A percentile compares a stretch with the other conserved stretches of the same genome.
Conservation (phyloP, 768 basidiomycete species). For the Hemileccinum impolitum region DNA sequence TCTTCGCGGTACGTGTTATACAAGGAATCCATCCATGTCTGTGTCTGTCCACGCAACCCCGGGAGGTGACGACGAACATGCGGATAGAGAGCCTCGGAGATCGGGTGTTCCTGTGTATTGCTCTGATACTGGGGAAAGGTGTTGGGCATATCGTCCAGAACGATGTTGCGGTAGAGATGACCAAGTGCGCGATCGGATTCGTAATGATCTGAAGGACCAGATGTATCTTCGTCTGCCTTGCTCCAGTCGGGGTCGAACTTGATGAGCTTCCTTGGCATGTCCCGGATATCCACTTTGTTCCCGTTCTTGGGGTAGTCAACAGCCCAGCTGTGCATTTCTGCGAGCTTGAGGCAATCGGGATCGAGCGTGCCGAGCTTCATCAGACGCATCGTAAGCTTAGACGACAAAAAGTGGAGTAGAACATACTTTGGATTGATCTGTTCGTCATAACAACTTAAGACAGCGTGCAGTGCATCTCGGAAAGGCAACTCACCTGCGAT, state of each 20-base stretch:
- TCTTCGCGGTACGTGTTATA: constrained; percentile 53
- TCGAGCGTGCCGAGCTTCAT: constrained; percentile 61
- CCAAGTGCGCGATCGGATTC: constrained; percentile 69
- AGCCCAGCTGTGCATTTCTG: constrained; percentile 56
- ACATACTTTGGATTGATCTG: constrained; percentile 69
- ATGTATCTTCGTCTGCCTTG: constrained; percentile 50
- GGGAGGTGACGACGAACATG: constrained; percentile 22
- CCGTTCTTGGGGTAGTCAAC: constrained; percentile 84
- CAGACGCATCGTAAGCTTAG: too few species aligned
- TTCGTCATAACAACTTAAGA: not conserved
- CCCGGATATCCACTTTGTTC: constrained; percentile 52
- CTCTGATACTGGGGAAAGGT: constrained; percentile 8
- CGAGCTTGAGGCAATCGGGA: constrained; percentile 51
- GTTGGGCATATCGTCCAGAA: constrained; percentile 36
- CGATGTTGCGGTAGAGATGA: constrained; percentile 62
- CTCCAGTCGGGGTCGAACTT: constrained; percentile 55
- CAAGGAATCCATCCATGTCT: constrained; percentile 15
- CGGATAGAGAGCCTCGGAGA: constrained; percentile 18
- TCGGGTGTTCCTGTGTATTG: constrained; percentile 32
- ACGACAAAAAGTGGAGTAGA: too few species aligned
- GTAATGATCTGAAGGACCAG: constrained; percentile 64
- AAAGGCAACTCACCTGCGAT: constrained; percentile 55
- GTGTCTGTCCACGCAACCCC: not conserved
- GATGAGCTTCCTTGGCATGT: constrained; percentile 44
- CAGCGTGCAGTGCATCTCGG: not conserved